Base-by-base conservation (phyloP, 2,329 filamentous ascomycete genomes). In the Dactylellina sp. region DNA sequence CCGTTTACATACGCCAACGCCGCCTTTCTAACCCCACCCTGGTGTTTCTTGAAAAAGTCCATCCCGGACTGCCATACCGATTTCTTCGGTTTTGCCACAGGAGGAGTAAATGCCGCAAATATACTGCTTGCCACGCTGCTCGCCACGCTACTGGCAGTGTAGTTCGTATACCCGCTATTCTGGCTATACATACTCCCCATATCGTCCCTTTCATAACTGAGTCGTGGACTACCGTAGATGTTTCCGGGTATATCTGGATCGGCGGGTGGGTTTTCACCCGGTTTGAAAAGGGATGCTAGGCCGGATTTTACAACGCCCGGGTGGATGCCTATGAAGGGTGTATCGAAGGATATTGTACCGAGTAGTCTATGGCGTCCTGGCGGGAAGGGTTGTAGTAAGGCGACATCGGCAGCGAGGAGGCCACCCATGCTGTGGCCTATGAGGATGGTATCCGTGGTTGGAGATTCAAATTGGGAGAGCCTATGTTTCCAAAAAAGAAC, bases 361-460 rank as follows among this genome's bases (percentile, higher is more conserved):
- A 97, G 81, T 42, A 97, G 90, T 7, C 88, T 86, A n/a, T 75
- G 63, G 12, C 55, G 63, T 2, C 50, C 50, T 24, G 57, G 66
- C 3, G 75, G 65, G 40, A 61, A 47, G 1, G 81, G 78, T 11
- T 76, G 81, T 80, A 90, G 85, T 47, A 96, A 83, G 1, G 88
- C 88, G 24, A 96, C 86, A 78, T 97, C 93, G 0, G 91, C 91
- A 24, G 90, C 87, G 24, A 97, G 81, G 22, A 97, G 84, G 0
- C 93, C 93, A 14, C 93, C 93, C 88, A 97, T 94, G 44, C 91
- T 96, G 80, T 97, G 93, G 0, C 93, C 93, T 1, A 96, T 83
- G 1, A 97, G 84, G 18, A 97, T 84, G 1, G 96, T 85, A 82
- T 97, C 93, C 0, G 92, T 93, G 18, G 84, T 74, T 1, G 46